A percentile compares a stretch with the other conserved stretches of the same genome.
These are phyloP conservation scores for Butyriboletus loyo DNA, from an alignment of 768 basidiomycete genomes.

Conservation along the genomic window DNA sequence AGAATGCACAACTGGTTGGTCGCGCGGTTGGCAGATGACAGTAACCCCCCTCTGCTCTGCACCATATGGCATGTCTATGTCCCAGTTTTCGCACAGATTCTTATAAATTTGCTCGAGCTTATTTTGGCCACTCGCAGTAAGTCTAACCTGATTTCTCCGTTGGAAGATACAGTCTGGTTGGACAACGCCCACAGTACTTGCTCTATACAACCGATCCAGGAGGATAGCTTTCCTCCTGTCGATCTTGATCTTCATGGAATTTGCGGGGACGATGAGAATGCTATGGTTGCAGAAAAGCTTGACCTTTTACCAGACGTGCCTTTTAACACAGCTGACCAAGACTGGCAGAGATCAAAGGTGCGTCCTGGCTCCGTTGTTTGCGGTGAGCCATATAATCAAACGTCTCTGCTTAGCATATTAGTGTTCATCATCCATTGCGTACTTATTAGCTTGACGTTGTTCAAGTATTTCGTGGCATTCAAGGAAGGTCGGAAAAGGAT, in stretches of 20 bases:
- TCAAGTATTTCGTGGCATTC: slow-evolving; percentile 2
- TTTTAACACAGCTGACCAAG: neutral
- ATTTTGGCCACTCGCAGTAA: slow-evolving; percentile 17
- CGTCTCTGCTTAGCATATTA: slow-evolving; percentile 4
- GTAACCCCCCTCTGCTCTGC: slow-evolving; percentile 8
- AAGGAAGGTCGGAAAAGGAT: slow-evolving; percentile 19
- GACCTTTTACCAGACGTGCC: slow-evolving; percentile 6
- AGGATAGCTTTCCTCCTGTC: slow-evolving; percentile 7
- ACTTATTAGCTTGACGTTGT: slow-evolving; percentile 1
- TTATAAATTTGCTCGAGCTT: slow-evolving; percentile 14
- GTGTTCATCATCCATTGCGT: slow-evolving; percentile 11
- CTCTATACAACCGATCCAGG: slow-evolving; percentile 18
- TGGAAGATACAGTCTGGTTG: neutral
- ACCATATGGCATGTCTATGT: slow-evolving; percentile 11
- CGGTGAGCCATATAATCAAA: neutral
- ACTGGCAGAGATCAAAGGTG: slow-evolving; percentile 5
- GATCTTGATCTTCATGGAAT: slow-evolving; percentile 4
- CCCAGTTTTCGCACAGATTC: neutral
- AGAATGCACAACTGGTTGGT: slow-evolving; percentile 16
- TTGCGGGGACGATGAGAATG: neutral
- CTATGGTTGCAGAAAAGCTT: neutral
- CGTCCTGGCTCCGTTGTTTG: neutral
- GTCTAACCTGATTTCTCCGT: neutral
- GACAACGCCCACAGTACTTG: slow-evolving; percentile 11
- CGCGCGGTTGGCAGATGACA: slow-evolving; percentile 6